A percentile compares a stretch with the other conserved stretches of the same genome.
These are phyloP conservation scores for Trichosporon sp. DNA, from an alignment of 1,284 basidiomycete species.

Conservation along the genomic window DNA sequence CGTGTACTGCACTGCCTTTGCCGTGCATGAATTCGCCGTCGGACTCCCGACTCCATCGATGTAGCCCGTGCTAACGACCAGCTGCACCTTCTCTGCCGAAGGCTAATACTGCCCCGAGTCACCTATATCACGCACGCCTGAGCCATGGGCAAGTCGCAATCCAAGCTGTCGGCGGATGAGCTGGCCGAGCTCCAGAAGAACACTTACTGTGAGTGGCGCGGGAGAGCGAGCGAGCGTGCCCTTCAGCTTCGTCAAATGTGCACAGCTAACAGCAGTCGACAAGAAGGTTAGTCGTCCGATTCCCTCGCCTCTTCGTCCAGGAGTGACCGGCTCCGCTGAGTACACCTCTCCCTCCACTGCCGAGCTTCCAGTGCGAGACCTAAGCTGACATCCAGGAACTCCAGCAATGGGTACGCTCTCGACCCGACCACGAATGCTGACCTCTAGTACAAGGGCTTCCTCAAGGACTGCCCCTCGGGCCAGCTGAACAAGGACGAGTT, in stretches of 20 bases:
- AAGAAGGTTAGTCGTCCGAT: slow-evolving; percentile 66
- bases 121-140: neutral
- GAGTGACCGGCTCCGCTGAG: neutral
- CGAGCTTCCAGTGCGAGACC: neutral
- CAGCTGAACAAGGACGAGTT: slow-evolving; percentile 97
- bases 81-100: neutral
- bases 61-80: neutral
- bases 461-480: slow-evolving; percentile 97
- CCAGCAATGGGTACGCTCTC: slow-evolving; percentile 77
- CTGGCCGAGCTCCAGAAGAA: slow-evolving; percentile 95
- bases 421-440: neutral
- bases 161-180: slow-evolving; percentile 93
- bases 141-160: slow-evolving; percentile 89
- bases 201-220: slow-evolving; percentile 81
- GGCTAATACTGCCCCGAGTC: neutral
- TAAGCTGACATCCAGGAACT: slow-evolving; percentile 65
- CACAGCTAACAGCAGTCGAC: slow-evolving; percentile 70
- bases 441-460: slow-evolving; percentile 91
- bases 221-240: no score
- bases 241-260: no score
- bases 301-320: neutral
- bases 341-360: neutral
- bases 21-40: no score
- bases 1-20: neutral
- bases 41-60: no score